Evolutionary conservation across 331 rosid species (phyloP), one percentile per base, ranked within the genome.

Genomic region (Arachis monticola): DNA sequence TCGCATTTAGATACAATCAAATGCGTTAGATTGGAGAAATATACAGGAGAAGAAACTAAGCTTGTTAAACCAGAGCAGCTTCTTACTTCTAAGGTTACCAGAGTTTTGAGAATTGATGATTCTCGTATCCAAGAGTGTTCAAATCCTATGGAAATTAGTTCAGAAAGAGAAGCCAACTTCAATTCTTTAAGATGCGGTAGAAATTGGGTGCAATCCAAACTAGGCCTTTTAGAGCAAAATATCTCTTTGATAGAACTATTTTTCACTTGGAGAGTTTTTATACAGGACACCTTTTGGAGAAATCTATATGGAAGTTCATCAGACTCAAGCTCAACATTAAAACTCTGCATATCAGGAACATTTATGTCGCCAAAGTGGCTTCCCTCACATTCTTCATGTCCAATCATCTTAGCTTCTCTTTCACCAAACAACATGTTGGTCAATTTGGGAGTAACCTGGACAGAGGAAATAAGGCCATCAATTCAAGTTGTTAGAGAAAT

Each of bases 81-180:
- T 0, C 0, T 2, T 5, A 63, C 65, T 11, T 5, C 1, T 42
- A 74, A 53, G 11, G 48, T 41, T 55, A 64, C 58, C 11, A 75
- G 11, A 4, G 7, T n/a, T 52, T 7, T 13, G 38, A 11, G 32
- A 10, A 74, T 1, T 1, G 73, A 35, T 53, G 73, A 35, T 53
- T 5, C 17, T 7, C 3, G 5, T 48, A 44, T 3, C 73, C 79
- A 65, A 1, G 59, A 6, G 9, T 44, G 32, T 13, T 56, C 60
- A 2, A 58, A 67, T 6, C 73, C 80, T 9, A 76, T 57, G 31
- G 68, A 66, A 31, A n/a, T 10, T 0, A 76, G 4, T 47, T 58
- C 0, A 5, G 0, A 0, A 3, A 76, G 31, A 27, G 0, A 2
- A 0, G 2, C 2, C 22, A 66, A 51, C 1, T 1, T 0, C 38